phyloP scores from a whole-genome alignment of 2,329 filamentous ascomycete genomes.

The Fusarium metavorans region DNA sequence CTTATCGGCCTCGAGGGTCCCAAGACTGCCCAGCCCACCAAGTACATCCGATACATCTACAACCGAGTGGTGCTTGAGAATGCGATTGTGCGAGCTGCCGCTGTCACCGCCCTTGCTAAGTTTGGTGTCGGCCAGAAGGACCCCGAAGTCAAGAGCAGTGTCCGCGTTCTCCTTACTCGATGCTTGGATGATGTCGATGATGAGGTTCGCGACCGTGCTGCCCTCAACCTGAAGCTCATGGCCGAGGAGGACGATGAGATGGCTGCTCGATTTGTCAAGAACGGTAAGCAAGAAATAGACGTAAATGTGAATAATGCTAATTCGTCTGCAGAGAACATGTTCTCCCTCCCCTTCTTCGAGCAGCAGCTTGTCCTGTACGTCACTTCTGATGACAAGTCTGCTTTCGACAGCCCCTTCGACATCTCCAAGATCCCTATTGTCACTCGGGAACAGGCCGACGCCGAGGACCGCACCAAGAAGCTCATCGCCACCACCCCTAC shows the following conservation, averaged over 20 bases:
- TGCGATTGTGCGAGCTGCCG: constrained; percentile 92
- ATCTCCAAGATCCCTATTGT: constrained; percentile 92
- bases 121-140: constrained; percentile 98
- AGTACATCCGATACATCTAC: constrained; percentile 99
- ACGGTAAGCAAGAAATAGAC: constrained; percentile 66
- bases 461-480: constrained; percentile 97
- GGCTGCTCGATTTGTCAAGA: constrained; percentile 90
- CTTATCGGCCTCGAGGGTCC: constrained; percentile 94
- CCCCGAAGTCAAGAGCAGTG: constrained; percentile 94
- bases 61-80: constrained; percentile 98
- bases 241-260: constrained; percentile 90
- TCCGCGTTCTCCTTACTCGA: constrained; percentile 89
- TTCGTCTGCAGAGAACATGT: constrained; percentile 81
- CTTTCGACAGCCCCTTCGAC: constrained; percentile 89
- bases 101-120: constrained; percentile 94
- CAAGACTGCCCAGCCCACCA: constrained; percentile 94
- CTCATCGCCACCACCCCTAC: constrained; percentile 92
- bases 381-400: constrained; percentile 88
- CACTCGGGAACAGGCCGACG: constrained; percentile 94
- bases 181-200: constrained; percentile 98
- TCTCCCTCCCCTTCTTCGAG: constrained; percentile 93
- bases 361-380: constrained; percentile 98
- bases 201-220: constrained; percentile 95
- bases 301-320: constrained; percentile 12
- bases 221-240: constrained; percentile 93